Evolutionary conservation across 2,329 filamentous ascomycete species (phyloP), one percentile per base, ranked within the genome.

Genomic region (Fusarium cyanostomum): DNA sequence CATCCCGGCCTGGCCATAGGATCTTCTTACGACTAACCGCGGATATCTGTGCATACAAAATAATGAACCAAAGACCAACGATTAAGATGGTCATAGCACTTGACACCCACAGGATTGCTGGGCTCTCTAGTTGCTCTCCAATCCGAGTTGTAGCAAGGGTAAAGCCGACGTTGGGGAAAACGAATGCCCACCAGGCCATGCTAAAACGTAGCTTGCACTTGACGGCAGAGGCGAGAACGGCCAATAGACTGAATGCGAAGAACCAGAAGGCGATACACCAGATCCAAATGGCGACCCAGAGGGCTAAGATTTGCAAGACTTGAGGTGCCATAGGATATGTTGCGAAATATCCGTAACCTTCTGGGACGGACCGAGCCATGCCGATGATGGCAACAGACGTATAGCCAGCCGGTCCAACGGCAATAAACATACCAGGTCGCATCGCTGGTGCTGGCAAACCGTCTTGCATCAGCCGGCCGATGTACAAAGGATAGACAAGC

Each of bases 231-330:
- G 59, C 59, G 8, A 71, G 13, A 0, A 69, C 69, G 1, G 71
- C 64, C 11, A 72, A 44, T 1, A 71, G 48, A 2, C 60, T 68
- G 12, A 73, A 69, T 1, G 59, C 59, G 31, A 71, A 71, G 45
- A 72, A 70, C 71, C 70, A 72, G 18, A 72, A 64, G 0, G 54
- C 67, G 5, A 72, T 60, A 11, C 70, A 69, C 71, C 71, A 72
- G 26, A 72, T 68, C 63, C 68, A 72, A 30, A 72, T 56, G 0
- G 66, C 49, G 13, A 62, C 42, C 70, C 71, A 73, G 4, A 63
- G 63, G 4, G 70, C 67, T 44, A 70, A 2, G 28, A 73, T 57
- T 8, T 59, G 66, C 8, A 73, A 59, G 15, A 72, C 45, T 35
- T 72, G 56, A 1, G 45, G 51, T 6, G 70, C 70, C 50, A 63